Conservation (phyloP, 2,329 filamentous ascomycete species). For the Talaromyces sp. region DNA sequence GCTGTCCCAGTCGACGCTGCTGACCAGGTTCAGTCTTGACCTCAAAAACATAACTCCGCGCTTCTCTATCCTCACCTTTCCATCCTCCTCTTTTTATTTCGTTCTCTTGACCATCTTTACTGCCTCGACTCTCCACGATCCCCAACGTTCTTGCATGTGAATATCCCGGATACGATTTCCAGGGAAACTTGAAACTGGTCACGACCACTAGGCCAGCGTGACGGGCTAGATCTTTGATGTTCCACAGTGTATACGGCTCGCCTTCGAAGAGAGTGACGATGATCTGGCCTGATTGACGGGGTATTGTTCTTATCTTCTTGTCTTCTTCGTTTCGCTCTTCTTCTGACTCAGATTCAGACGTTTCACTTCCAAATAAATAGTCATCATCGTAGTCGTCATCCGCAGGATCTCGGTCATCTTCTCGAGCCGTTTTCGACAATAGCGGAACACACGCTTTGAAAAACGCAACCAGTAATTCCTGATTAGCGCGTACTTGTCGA, state of each 20-base stretch:
- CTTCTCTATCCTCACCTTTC: slow-evolving; percentile 45
- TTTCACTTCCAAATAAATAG: slow-evolving; percentile 7
- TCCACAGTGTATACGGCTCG: slow-evolving; percentile 94
- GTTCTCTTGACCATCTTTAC: slow-evolving; percentile 10
- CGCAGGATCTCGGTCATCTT: slow-evolving; percentile 18
- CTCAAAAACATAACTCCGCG: slow-evolving; percentile 45
- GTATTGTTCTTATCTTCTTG: slow-evolving; percentile 16
- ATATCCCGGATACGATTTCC: slow-evolving; percentile 44
- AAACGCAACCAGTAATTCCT: slow-evolving; percentile 51
- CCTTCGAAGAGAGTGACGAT: slow-evolving; percentile 88
- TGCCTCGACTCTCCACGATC: slow-evolving; percentile 38
- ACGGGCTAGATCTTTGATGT: slow-evolving; percentile 78
- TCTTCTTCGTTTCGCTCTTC: slow-evolving; percentile 16
- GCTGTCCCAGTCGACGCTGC: neutral
- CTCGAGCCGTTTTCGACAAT: slow-evolving; percentile 26
- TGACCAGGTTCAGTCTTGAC: slow-evolving; percentile 27
- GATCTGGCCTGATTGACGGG: slow-evolving; percentile 48
- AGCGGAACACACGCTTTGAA: slow-evolving; percentile 43
- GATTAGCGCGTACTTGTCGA: slow-evolving; percentile 87
- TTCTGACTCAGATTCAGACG: slow-evolving; percentile 16
- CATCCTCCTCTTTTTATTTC: slow-evolving; percentile 45
- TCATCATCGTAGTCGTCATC: slow-evolving; percentile 15
- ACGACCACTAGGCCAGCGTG: slow-evolving; percentile 52
- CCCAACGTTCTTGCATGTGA: slow-evolving; percentile 45
- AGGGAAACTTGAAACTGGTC: slow-evolving; percentile 46